Evolutionary conservation across 805 yeast genomes (phyloP).

Genomic region (Lachancea fermentati): DNA sequence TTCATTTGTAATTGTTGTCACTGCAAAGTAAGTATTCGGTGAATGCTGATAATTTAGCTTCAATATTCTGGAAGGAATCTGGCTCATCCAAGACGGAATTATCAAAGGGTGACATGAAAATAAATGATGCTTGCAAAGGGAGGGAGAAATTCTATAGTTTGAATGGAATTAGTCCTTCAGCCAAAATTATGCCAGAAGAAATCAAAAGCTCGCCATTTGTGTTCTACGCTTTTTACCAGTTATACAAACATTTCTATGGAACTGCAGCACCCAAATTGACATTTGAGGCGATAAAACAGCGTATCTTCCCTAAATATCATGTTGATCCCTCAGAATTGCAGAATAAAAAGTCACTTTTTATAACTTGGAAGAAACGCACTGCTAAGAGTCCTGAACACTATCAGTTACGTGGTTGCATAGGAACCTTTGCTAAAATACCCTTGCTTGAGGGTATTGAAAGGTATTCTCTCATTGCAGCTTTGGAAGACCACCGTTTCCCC

Average conservation of each 20-base stretch:
- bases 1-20: no score
- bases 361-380: slow-evolving; percentile 67
- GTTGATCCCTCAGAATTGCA: slow-evolving; percentile 7
- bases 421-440: slow-evolving; percentile 62
- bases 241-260: slow-evolving; percentile 19
- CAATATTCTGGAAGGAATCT: no score
- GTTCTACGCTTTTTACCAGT: slow-evolving; percentile 30
- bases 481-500: slow-evolving; percentile 71
- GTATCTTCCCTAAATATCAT: slow-evolving; percentile 14
- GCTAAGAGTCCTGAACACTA: slow-evolving; percentile 10
- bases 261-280: slow-evolving; percentile 1
- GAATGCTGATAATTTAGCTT: no score
- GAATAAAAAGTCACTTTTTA: slow-evolving; percentile 59
- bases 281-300: slow-evolving; percentile 13
- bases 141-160: no score
- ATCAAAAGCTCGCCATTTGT: slow-evolving; percentile 26
- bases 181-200: slow-evolving; percentile 8
- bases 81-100: no score
- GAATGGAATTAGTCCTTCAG: no score
- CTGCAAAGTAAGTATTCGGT: no score
- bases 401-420: slow-evolving; percentile 82
- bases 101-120: no score
- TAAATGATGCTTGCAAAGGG: no score
- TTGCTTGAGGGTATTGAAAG: slow-evolving; percentile 53
- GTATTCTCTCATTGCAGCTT: slow-evolving; percentile 64